phyloP scores from a whole-genome alignment of 768 basidiomycete species.

The Rhizopogon salebrosus region DNA sequence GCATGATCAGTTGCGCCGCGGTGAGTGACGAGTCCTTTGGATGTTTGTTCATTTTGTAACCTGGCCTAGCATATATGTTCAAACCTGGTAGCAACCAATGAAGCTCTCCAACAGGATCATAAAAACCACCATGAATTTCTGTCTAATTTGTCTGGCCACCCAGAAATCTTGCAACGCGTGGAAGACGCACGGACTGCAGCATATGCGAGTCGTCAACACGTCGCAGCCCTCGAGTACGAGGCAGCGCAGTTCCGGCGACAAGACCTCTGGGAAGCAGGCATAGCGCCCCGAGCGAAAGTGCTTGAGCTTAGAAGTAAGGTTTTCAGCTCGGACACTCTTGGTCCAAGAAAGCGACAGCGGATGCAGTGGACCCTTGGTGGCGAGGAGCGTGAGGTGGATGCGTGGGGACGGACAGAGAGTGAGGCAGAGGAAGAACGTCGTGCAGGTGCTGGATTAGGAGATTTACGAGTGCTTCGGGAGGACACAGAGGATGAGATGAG shows the following conservation, averaged over 20 bases:
- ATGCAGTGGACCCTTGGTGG: slow-evolving; percentile 72
- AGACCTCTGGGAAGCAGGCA: slow-evolving; percentile 64
- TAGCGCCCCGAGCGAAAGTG: slow-evolving; percentile 55
- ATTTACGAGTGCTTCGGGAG: slow-evolving; percentile 18
- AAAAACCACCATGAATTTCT: slow-evolving; percentile 45
- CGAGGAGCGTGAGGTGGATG: slow-evolving; percentile 55
- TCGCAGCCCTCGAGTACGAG: slow-evolving; percentile 58
- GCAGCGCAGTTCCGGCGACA: slow-evolving; percentile 60
- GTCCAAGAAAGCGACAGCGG: slow-evolving; percentile 48
- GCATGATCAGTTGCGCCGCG: slow-evolving; percentile 56
- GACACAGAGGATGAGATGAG: slow-evolving; percentile 21
- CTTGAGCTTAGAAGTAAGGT: slow-evolving; percentile 62
- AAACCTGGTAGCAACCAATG: slow-evolving; percentile 50
- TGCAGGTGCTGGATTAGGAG: slow-evolving; percentile 17
- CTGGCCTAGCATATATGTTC: slow-evolving; percentile 41
- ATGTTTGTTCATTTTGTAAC: slow-evolving; percentile 6
- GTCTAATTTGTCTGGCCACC: slow-evolving; percentile 38
- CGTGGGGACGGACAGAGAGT: slow-evolving; percentile 64
- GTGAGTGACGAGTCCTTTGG: slow-evolving; percentile 25
- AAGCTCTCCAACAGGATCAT: slow-evolving; percentile 54
- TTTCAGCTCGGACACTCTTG: slow-evolving; percentile 57
- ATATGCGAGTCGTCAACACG: slow-evolving; percentile 51
- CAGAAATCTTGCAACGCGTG: slow-evolving; percentile 45
- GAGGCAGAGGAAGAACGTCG: slow-evolving; percentile 69
- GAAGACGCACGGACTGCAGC: slow-evolving; percentile 46